Percentiles rank a stretch among this genome's conserved stretches.
phyloP scores from a whole-genome alignment of 495 filamentous ascomycete species.

The Aspergillus homomorphus region DNA sequence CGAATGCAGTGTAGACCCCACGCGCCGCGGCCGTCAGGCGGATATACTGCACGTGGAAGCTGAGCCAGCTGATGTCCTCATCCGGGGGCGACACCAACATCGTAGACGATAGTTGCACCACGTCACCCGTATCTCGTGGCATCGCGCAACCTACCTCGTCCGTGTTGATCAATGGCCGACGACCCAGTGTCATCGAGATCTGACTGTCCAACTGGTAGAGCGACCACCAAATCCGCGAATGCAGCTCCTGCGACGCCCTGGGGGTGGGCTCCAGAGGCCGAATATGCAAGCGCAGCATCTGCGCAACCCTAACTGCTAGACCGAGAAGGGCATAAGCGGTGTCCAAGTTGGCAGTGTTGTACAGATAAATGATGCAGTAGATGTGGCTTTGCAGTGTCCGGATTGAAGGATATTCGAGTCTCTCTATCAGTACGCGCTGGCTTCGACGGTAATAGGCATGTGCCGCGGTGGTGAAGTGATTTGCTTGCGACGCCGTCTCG shows the following conservation, averaged over 20 bases:
- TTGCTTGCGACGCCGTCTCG: too few species aligned
- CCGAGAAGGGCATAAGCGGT: conserved; percentile 12
- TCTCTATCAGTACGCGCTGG: too few species aligned
- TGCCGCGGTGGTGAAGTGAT: too few species aligned
- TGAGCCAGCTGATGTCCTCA: conserved; percentile 19
- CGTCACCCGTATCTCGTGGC: too few species aligned
- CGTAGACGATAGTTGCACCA: neutral
- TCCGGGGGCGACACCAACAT: conserved; percentile 6
- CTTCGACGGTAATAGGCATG: too few species aligned
- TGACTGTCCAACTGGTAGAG: neutral
- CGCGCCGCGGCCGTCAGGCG: conserved; percentile 4
- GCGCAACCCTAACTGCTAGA: conserved; percentile 12
- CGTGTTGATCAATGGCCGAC: too few species aligned
- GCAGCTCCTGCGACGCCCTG: too few species aligned
- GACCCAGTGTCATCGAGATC: neutral
- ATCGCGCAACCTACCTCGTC: too few species aligned
- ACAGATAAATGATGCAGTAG: conserved; percentile 24
- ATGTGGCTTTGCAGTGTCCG: conserved; percentile 17
- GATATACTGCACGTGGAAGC: conserved; percentile 18
- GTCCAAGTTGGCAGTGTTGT: conserved; percentile 15
- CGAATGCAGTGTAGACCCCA: too few species aligned
- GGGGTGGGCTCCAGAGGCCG: conserved; percentile 1
- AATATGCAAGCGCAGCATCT: conserved; percentile 15
- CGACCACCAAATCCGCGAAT: too few species aligned
- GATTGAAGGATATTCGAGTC: too few species aligned